Evolutionary conservation across 371 early-diverging fungal species (phyloP), one percentile per base, ranked within the genome.

Genomic region (Nematocida ausubeli): DNA sequence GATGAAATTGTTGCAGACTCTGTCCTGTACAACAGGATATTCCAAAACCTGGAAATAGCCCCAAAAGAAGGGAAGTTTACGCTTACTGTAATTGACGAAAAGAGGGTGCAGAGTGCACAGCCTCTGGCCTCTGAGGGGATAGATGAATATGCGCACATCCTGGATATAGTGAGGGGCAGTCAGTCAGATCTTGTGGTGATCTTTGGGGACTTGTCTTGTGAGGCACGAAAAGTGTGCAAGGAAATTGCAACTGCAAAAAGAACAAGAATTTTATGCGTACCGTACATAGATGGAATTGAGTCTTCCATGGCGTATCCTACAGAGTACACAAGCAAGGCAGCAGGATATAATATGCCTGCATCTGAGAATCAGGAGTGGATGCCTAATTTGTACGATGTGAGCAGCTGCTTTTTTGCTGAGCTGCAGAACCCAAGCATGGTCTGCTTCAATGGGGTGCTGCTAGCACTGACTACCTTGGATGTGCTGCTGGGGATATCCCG

Each of bases 221-320:
- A 26, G 40, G 66, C 52, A 2, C 47, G 78, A 35, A 35, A 55
- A 1, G 3, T 24, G 19, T 75, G 56, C 47, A 40, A 66, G 39
- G n/a, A 47, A 12, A 4, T 49, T 1, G 14, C n/a, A 14, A 28
- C 4, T 32, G 1, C 0, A 1, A 26, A 55, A 35, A 52, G 16
- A 2, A 30, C 12, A 0, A 47, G 24, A 12, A 39, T 66, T 14
- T 14, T 70, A 9, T 39, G n/a, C 6, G 32, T 75, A 9, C 78
- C 78, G n/a, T n/a, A 7, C 4, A 12, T 7, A n/a, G 67, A 47
- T 40, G 64, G 66, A 1, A 7, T 66, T 19, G 22, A 75, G n/a
- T 26, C 51, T 14, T 44, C 50, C 16, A 75, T 75, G 78, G 35
- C 47, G 3, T 65, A 55, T 32, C 78, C 78, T n/a, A 57, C 65